Base-by-base conservation (phyloP, 345 rosid species). In the Noccaea bulbosa region DNA sequence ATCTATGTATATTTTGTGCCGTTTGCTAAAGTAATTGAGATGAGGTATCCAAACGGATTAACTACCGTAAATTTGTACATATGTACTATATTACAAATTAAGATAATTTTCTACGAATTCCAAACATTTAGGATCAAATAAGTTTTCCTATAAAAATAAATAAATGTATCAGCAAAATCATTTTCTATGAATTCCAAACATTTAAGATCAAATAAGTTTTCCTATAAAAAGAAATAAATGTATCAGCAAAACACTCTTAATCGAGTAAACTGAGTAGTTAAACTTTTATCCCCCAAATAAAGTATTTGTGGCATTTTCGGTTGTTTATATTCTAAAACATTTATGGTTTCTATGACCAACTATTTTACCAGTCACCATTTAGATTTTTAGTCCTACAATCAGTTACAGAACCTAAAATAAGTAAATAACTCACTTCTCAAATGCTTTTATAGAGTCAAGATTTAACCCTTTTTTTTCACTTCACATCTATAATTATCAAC, bases 1-100 rank as follows among this genome's bases (percentile, higher is more conserved):
- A 71, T 47, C 51, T 10, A 8, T 55, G 12, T 46, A 61, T 62
- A 37, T 8, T 9, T 72, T 38, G 5, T 72, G 47, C 41, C 12
- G 37, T 30, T 57, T 32, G 53, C 24, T 11, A 61, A 33, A 51
- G 33, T 51, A 39, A 12, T 32, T 17, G 59, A 60, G 24, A 7
- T 61, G 45, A 45, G 51, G 68, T 55, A 27, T 52, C 16, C 33
- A 51, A 40, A 51, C n/a, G 10, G 10, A 65, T 14, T 33, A 20
- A 35, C 17, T 10, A 37, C 6, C 17, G 33, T 9, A 38, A 48
- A 17, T 20, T 33, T 45, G 34, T 47, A 47, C 11, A 4, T 4
- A n/a, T 7, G 27, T 47, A 16, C 8, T 35, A 35, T 35, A 35
- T 1, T 14, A 44, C 5, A 24, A 15, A 11, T 16, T 8, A 11